phyloP scores from a whole-genome alignment of 1,139 yeast genomes.

The Yamadazyma jaroonii region DNA sequence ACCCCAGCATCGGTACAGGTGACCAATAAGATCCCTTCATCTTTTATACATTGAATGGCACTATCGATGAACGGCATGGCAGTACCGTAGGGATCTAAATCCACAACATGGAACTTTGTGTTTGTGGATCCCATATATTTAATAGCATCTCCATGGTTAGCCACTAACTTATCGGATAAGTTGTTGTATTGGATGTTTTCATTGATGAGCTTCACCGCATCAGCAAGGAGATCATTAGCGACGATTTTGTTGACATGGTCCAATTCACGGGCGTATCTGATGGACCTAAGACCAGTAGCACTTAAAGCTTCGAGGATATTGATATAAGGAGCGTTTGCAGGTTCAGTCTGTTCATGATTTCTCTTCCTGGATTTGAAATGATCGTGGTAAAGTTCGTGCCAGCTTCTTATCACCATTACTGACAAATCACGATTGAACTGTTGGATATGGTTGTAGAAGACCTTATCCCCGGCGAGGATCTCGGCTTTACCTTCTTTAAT shows the following conservation, averaged over 20 bases:
- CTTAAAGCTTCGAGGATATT: conserved; percentile 84
- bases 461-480: conserved; percentile 67
- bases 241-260: conserved; percentile 68
- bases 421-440: conserved; percentile 94
- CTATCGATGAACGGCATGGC: conserved; percentile 94
- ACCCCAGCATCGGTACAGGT: conserved; percentile 98
- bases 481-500: conserved; percentile 81
- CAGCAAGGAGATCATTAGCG: conserved; percentile 85
- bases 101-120: conserved; percentile 73
- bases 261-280: conserved; percentile 88
- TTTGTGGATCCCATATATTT: conserved; percentile 63
- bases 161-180: conserved; percentile 48
- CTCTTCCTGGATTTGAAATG: conserved; percentile 18
- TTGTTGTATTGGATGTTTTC: conserved; percentile 68
- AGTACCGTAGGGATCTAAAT: conserved; percentile 95
- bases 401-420: conserved; percentile 80
- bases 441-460: conserved; percentile 93
- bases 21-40: conserved; percentile 80
- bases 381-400: conserved; percentile 57
- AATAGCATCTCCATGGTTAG: conserved; percentile 87
- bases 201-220: conserved; percentile 81
- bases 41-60: conserved; percentile 76
- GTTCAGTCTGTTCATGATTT: conserved; percentile 6
- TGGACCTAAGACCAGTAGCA: conserved; percentile 93
- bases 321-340: conserved; percentile 28